These are phyloP conservation scores for Rhynchospora tenuis DNA, from an alignment of 176 grass and related monocot species.

Conservation along the genomic window DNA sequence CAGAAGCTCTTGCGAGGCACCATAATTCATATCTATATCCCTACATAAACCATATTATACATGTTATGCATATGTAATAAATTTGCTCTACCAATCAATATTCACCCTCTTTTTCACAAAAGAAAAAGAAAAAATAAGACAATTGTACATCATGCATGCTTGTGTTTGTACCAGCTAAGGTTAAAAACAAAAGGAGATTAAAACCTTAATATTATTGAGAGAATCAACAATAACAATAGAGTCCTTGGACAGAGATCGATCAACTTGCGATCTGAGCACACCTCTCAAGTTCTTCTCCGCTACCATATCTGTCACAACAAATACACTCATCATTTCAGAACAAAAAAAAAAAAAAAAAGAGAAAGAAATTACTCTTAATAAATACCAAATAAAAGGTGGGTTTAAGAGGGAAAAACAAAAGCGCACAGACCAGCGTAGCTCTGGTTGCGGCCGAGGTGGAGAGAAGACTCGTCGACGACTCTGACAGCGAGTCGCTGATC, in stretches of 20 bases:
- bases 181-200: not conserved
- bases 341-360: not conserved
- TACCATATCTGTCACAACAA: conserved; percentile 64
- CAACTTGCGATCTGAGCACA: conserved; percentile 90
- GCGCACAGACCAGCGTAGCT: conserved; percentile 49
- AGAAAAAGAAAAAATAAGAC: not conserved
- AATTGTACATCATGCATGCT: not conserved
- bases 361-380: not conserved
- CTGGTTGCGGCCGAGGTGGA: conserved; percentile 85
- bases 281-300: conserved; percentile 93
- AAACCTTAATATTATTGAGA: conserved; percentile 95
- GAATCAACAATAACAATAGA: conserved; percentile 85
- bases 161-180: not conserved
- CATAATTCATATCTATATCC: conserved; percentile 92
- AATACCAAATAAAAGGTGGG: not conserved
- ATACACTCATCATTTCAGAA: not conserved
- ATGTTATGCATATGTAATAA: not conserved
- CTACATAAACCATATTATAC: conserved; percentile 28
- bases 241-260: conserved; percentile 73
- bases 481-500: conserved; percentile 30
- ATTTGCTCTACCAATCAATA: not conserved
- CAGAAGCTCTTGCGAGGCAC: conserved; percentile 88
- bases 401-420: not conserved
- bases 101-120: not conserved
- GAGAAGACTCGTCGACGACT: conserved; percentile 67